Conservation (phyloP, 345 rosid species). For the Populus davidiana region DNA sequence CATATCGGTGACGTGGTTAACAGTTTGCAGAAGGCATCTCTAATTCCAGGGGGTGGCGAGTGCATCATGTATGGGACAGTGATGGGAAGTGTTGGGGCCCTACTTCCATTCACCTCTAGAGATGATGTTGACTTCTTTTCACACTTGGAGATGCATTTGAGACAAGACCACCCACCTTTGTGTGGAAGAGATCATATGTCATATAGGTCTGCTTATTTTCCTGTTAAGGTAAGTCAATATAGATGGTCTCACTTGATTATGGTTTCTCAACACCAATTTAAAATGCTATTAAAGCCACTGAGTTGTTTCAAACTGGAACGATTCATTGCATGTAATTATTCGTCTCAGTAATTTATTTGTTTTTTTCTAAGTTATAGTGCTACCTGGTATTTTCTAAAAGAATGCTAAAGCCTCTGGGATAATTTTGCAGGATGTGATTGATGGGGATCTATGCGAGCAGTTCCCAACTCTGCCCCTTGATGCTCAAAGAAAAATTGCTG, state of each 20-base stretch:
- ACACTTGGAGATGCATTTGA: conserved; percentile 96
- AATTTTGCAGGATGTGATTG: conserved; percentile 81
- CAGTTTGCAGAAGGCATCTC: conserved; percentile 81
- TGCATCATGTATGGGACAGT: conserved; percentile 85
- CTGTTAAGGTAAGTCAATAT: conserved; percentile 64
- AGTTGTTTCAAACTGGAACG: background rate
- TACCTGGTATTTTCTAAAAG: background rate
- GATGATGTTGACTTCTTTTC: conserved; percentile 97
- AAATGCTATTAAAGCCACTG: background rate
- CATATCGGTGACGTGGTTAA: conserved; percentile 85
- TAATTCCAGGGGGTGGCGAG: conserved; percentile 93
- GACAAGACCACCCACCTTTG: conserved; percentile 96
- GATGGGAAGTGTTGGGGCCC: conserved; percentile 91
- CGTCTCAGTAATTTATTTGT: background rate
- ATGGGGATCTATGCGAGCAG: conserved; percentile 98
- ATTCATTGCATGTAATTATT: background rate
- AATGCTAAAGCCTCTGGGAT: conserved; percentile 13
- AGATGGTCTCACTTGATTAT: background rate
- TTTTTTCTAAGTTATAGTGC: background rate
- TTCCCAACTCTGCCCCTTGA: conserved; percentile 86
- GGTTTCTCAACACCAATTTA: background rate
- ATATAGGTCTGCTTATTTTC: conserved; percentile 91
- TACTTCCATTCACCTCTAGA: conserved; percentile 90
- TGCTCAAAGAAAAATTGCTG: conserved; percentile 85
- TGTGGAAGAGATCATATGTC: conserved; percentile 89